phyloP scores from a whole-genome alignment of 768 basidiomycete genomes.

The Mrakia frigida region DNA sequence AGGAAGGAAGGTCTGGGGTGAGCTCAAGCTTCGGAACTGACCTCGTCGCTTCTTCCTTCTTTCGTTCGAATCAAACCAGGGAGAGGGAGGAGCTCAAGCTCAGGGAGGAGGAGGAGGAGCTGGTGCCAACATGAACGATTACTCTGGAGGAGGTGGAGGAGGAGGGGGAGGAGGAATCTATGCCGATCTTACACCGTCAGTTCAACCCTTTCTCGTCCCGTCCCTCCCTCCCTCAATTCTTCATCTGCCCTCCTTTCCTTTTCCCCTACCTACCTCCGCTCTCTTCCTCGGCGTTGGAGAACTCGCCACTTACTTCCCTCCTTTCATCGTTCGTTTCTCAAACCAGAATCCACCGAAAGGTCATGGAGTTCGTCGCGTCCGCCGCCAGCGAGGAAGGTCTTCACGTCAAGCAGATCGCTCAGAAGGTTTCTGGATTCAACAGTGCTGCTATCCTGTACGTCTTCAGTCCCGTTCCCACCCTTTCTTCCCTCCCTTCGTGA shows the following conservation, averaged over 20 bases:
- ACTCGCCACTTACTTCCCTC: background rate
- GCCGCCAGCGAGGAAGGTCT: conserved; percentile 25
- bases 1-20: conserved; percentile 48
- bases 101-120: conserved; percentile 37
- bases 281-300: too few species aligned
- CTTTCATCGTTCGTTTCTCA: background rate
- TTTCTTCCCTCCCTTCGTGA: background rate
- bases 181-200: conserved; percentile 21
- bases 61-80: conserved; percentile 18
- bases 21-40: conserved; percentile 55
- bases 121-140: conserved; percentile 74
- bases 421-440: conserved; percentile 15
- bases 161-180: conserved; percentile 69
- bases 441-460: conserved; percentile 20
- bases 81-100: conserved; percentile 10
- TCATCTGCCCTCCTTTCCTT: background rate
- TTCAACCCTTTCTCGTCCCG: background rate
- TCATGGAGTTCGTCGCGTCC: conserved; percentile 27
- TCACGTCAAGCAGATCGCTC: conserved; percentile 26
- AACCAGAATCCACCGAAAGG: conserved; percentile 26
- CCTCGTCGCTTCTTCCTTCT: background rate
- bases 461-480: too few species aligned
- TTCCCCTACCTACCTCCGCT: too few species aligned
- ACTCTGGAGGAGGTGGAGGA: conserved; percentile 50
- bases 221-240: background rate